Percentiles rank a stretch among this genome's conserved stretches.
phyloP scores from a whole-genome alignment of 2,329 filamentous ascomycete species.

The Arthroderma uncinatum region DNA sequence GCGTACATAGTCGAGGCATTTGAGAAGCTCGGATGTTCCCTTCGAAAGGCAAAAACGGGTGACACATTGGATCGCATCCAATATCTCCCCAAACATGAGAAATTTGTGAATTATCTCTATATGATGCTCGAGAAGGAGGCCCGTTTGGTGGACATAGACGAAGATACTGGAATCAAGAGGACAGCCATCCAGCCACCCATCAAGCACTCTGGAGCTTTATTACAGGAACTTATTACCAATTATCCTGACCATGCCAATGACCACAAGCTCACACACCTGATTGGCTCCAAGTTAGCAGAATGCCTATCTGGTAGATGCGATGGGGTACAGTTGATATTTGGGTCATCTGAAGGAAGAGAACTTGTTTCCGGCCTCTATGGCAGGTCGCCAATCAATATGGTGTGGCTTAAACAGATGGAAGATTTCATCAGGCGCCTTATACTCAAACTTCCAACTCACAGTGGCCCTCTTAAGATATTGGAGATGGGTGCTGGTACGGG shows the following conservation, averaged over 20 bases:
- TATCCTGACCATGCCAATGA: constrained; percentile 5
- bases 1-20: constrained; percentile 10
- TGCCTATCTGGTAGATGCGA: constrained; percentile 5
- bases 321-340: constrained; percentile 6
- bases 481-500: constrained; percentile 33
- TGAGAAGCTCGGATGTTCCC: constrained; percentile 2
- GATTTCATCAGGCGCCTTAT: constrained; percentile 3
- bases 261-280: constrained; percentile 5
- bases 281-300: constrained; percentile 6
- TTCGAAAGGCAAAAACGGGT: background rate
- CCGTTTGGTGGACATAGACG: constrained; percentile 2
- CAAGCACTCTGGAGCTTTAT: background rate
- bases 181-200: background rate
- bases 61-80: background rate
- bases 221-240: background rate
- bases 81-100: constrained; percentile 7
- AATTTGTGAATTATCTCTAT: constrained; percentile 11
- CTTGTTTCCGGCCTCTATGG: constrained; percentile 6
- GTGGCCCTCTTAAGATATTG: constrained; percentile 19
- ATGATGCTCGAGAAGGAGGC: constrained; percentile 8
- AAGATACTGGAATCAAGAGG: background rate
- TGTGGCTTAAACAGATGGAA: constrained; percentile 7
- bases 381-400: constrained; percentile 6
- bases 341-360: background rate
- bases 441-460: background rate